phyloP scores from a whole-genome alignment of 208 protist genomes.

The Trypanosomatidae sp. region DNA sequence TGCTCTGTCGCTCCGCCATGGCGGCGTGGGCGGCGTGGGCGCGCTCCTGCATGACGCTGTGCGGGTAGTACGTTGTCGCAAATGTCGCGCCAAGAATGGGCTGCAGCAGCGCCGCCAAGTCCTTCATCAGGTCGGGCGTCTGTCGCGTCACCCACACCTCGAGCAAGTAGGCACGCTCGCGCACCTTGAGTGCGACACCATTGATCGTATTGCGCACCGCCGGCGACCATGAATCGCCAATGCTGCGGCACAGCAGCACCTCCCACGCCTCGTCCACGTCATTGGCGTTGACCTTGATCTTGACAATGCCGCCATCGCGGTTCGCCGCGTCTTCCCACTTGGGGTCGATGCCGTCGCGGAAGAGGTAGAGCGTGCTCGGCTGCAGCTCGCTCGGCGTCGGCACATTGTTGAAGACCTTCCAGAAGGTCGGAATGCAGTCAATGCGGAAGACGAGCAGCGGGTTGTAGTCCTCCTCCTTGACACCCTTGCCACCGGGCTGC shows the following conservation, averaged over 20 bases:
- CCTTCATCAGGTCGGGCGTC: slow-evolving; percentile 32
- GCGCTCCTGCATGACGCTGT: slow-evolving; percentile 46
- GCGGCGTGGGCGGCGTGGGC: slow-evolving; percentile 19
- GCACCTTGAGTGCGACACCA: slow-evolving; percentile 70
- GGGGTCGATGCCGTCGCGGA: slow-evolving; percentile 91
- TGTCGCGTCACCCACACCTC: slow-evolving; percentile 77
- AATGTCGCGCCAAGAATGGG: slow-evolving; percentile 37
- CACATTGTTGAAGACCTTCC: slow-evolving; percentile 91
- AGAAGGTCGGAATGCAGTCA: slow-evolving; percentile 74
- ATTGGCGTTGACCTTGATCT: slow-evolving; percentile 20
- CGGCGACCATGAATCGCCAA: slow-evolving; percentile 72
- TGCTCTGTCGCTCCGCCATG: slow-evolving; percentile 33
- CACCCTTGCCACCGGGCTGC: slow-evolving; percentile 20
- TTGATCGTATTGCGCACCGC: slow-evolving; percentile 56
- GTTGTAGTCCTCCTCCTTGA: slow-evolving; percentile 70
- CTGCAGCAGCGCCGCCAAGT: slow-evolving; percentile 49
- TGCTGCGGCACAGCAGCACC: slow-evolving; percentile 60
- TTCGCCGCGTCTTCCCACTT: slow-evolving; percentile 93
- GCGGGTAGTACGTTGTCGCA: slow-evolving; percentile 30
- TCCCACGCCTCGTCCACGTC: slow-evolving; percentile 71
- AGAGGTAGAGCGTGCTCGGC: slow-evolving; percentile 88
- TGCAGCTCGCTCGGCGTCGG: slow-evolving; percentile 52
- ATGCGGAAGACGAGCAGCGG: slow-evolving; percentile 68
- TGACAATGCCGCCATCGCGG: slow-evolving; percentile 73
- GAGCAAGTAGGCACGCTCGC: slow-evolving; percentile 47